A percentile compares a stretch with the other conserved stretches of the same genome.
Conservation (phyloP, 1,284 basidiomycete species). For the Tilletia setariae region DNA sequence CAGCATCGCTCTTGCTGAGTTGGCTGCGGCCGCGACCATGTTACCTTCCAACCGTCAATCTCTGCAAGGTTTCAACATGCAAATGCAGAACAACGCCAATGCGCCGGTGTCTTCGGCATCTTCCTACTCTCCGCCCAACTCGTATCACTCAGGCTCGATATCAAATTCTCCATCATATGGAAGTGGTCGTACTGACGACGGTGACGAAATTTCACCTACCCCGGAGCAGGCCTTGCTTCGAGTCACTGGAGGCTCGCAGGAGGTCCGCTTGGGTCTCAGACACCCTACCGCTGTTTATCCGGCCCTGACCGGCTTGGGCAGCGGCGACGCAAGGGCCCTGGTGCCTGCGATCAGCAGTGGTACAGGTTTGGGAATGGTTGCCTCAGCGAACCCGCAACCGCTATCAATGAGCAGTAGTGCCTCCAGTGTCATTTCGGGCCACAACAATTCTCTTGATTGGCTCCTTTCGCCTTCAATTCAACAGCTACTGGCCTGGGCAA, state of each 20-base stretch:
- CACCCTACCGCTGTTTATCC: too few species aligned
- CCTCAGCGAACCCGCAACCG: too few species aligned
- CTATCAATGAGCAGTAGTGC: too few species aligned
- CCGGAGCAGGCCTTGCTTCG: constrained; percentile 2
- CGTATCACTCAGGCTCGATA: neutral
- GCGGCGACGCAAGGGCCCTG: neutral
- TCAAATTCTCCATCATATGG: neutral
- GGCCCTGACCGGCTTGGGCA: too few species aligned
- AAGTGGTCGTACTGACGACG: neutral
- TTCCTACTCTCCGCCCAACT: neutral
- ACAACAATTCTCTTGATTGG: constrained; percentile 4
- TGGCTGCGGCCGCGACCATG: neutral
- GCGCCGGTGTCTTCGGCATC: neutral
- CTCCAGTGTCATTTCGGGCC: too few species aligned
- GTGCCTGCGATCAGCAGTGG: neutral
- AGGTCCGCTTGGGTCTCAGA: neutral
- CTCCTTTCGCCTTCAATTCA: constrained; percentile 2
- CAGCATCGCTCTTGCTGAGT: neutral
- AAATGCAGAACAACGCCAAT: neutral
- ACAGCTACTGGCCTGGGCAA: constrained; percentile 4
- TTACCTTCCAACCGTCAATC: neutral
- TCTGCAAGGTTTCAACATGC: too few species aligned
- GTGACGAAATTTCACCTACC: neutral
- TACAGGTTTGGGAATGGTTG: neutral
- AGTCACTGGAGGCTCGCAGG: constrained; percentile 1